Conservation (phyloP, 148 eudicot genomes). For the Spergularia marina region DNA sequence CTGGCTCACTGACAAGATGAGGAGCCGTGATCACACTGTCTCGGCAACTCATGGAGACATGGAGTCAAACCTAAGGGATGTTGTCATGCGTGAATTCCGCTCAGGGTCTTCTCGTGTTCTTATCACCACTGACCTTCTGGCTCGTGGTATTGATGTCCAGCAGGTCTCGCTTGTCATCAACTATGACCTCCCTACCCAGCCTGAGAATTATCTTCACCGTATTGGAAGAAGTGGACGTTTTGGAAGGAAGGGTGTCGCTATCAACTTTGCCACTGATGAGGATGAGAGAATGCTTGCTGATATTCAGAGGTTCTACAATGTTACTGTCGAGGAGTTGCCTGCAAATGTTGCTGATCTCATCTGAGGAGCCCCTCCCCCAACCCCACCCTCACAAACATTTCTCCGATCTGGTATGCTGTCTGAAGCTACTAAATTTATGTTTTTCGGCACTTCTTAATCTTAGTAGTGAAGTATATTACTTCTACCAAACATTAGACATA, state of each 20-base stretch:
- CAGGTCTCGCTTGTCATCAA: conserved; percentile 52
- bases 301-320: conserved; percentile 52
- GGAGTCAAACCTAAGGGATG: conserved; percentile 48
- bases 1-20: conserved; percentile 52
- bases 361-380: conserved; percentile 5
- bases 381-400: too few species aligned
- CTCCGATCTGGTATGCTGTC: too few species aligned
- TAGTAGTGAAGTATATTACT: neutral
- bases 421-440: too few species aligned
- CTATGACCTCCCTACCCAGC: conserved; percentile 50
- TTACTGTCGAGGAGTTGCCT: conserved; percentile 44
- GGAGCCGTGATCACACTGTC: conserved; percentile 47
- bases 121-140: conserved; percentile 48
- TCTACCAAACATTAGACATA: conserved; percentile 5
- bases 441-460: too few species aligned
- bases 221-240: conserved; percentile 49
- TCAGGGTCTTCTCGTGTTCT: conserved; percentile 50
- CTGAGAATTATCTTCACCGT: conserved; percentile 50
- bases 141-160: conserved; percentile 54
- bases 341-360: conserved; percentile 46
- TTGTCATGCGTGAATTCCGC: conserved; percentile 47
- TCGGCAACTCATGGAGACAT: conserved; percentile 56
- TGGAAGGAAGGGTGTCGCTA: conserved; percentile 49
- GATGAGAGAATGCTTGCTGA: conserved; percentile 46
- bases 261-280: conserved; percentile 45